Evolutionary conservation across 208 protist genomes (phyloP).

Genomic region (Leishmania major): DNA sequence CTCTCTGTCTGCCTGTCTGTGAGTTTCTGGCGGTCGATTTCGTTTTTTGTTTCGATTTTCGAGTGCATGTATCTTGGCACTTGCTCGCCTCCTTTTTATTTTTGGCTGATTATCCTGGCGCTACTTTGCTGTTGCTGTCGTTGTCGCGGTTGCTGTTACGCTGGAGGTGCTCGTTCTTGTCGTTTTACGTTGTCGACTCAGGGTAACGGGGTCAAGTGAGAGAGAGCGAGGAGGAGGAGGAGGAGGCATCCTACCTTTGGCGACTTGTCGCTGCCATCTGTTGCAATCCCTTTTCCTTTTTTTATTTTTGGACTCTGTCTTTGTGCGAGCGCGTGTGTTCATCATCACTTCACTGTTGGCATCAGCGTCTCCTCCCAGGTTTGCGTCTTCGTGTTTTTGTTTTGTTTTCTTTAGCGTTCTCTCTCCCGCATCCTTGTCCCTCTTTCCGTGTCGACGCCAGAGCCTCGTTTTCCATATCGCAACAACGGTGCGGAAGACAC

Average conservation of each 20-base stretch:
- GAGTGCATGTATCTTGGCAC: background rate
- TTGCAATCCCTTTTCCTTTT: background rate
- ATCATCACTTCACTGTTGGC: no score
- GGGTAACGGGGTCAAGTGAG: background rate
- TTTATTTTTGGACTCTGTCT: background rate
- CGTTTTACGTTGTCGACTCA: background rate
- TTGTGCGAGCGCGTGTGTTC: background rate
- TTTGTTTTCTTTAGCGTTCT: background rate
- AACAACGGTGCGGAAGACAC: background rate
- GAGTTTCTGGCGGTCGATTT: background rate
- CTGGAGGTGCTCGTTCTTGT: background rate
- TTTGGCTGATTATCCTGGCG: background rate
- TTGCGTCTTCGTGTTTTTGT: background rate
- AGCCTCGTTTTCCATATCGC: background rate
- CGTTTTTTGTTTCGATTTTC: conserved; percentile 6
- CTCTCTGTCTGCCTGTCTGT: no score
- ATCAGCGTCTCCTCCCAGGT: background rate
- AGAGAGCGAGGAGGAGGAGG: background rate
- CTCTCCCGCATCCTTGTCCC: background rate
- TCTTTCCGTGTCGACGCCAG: background rate
- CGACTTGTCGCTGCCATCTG: background rate
- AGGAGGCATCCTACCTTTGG: background rate
- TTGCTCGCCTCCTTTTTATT: background rate
- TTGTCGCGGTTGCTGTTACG: background rate
- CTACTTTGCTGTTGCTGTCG: background rate